Evolutionary conservation across 73 alveolate species (phyloP).

Genomic region (Tetrahymena thermophila): DNA sequence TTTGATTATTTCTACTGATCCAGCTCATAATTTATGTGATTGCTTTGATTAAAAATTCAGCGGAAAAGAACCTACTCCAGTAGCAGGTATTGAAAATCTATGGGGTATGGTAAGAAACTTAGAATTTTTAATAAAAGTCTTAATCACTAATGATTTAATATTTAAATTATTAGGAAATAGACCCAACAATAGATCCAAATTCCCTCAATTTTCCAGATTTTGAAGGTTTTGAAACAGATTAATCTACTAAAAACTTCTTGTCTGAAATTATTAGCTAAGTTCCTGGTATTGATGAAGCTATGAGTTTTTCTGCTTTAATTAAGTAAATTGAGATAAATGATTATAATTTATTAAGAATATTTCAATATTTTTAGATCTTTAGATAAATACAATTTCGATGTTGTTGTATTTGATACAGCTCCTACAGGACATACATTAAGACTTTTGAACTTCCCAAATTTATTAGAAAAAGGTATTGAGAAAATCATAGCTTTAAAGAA

Average conservation of each 20-base stretch:
- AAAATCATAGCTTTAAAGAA: slow-evolving; percentile 81
- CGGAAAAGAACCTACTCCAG: slow-evolving; percentile 79
- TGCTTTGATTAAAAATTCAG: slow-evolving; percentile 92
- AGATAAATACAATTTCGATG: slow-evolving; percentile 73
- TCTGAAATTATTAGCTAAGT: slow-evolving; percentile 89
- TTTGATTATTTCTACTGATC: slow-evolving; percentile 97
- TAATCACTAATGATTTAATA: neutral
- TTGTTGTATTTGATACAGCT: slow-evolving; percentile 96
- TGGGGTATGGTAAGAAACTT: slow-evolving; percentile 78
- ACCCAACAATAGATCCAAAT: slow-evolving; percentile 64
- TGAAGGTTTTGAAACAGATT: slow-evolving; percentile 78
- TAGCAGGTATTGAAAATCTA: slow-evolving; percentile 87
- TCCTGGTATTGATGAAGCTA: slow-evolving; percentile 99
- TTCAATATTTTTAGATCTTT: slow-evolving; percentile 64
- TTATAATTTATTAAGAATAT: neutral
- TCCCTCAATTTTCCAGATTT: slow-evolving; percentile 50
- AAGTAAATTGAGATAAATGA: neutral
- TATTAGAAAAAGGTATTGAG: slow-evolving; percentile 86
- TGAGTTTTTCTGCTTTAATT: slow-evolving; percentile 81
- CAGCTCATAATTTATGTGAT: slow-evolving; percentile 99
- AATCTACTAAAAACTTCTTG: slow-evolving; percentile 65
- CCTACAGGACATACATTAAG: slow-evolving; percentile 99
- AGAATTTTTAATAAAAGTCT: neutral
- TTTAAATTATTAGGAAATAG: slow-evolving; percentile 68
- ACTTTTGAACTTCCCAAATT: slow-evolving; percentile 91